These are phyloP conservation scores for Fennellomyces sp. DNA, from an alignment of 371 early-diverging fungal species.

Conservation along the genomic window DNA sequence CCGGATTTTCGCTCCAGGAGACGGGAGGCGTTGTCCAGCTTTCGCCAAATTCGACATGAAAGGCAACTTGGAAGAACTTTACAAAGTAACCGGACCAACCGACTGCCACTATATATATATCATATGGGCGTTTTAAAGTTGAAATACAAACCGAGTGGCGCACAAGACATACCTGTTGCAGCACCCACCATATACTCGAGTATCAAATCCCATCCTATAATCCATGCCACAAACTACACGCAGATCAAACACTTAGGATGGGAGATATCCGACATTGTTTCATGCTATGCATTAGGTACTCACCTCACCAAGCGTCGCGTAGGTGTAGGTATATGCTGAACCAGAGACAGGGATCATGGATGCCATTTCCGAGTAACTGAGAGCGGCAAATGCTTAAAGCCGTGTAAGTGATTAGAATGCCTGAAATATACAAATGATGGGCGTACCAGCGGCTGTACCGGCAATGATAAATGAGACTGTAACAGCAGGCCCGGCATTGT, in stretches of 20 bases:
- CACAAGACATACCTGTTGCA: conserved; percentile 59
- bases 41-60: conserved; percentile 41
- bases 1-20: conserved; percentile 47
- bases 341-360: conserved; percentile 86
- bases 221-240: conserved; percentile 70
- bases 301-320: conserved; percentile 82
- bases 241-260: not conserved
- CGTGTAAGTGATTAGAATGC: not conserved
- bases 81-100: conserved; percentile 84
- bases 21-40: conserved; percentile 68
- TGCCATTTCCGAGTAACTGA: conserved; percentile 84
- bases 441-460: conserved; percentile 61
- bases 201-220: conserved; percentile 84
- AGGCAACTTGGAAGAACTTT: conserved; percentile 66
- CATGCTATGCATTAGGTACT: not conserved
- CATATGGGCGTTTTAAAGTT: too few species aligned
- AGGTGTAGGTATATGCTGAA: conserved; percentile 83
- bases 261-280: too few species aligned
- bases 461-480: conserved; percentile 77
- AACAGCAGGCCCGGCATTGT: conserved; percentile 82
- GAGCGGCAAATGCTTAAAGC: conserved; percentile 62
- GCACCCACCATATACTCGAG: conserved; percentile 83
- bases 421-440: too few species aligned
- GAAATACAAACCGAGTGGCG: too few species aligned
- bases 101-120: conserved; percentile 41